Conservation (phyloP, 1,284 basidiomycete genomes). For the Apiotrichum porosum region DNA sequence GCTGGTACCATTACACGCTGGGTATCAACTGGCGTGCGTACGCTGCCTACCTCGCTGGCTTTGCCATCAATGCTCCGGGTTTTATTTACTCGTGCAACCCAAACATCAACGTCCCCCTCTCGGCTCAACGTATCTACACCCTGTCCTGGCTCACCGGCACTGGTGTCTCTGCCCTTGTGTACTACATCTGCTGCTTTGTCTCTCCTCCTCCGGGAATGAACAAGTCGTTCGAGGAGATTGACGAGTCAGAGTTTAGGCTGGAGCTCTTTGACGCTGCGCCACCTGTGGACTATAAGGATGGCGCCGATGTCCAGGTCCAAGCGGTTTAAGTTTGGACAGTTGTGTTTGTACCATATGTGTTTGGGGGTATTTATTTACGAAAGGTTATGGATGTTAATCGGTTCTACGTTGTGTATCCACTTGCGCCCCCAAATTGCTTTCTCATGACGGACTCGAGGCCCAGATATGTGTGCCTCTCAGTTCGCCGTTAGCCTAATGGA, state of each 20-base stretch:
- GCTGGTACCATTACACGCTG: conserved; percentile 71
- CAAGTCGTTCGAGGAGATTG: conserved; percentile 59
- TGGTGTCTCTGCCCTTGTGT: conserved; percentile 61
- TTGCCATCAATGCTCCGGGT: conserved; percentile 73
- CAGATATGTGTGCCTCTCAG: too few species aligned
- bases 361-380: too few species aligned
- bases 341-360: too few species aligned
- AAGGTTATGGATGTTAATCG: too few species aligned
- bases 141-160: conserved; percentile 72
- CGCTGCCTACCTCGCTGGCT: conserved; percentile 55
- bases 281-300: not conserved
- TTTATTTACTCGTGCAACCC: conserved; percentile 48
- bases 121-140: conserved; percentile 57
- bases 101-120: conserved; percentile 58
- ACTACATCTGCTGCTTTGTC: conserved; percentile 57
- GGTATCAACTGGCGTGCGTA: conserved; percentile 66
- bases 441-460: too few species aligned
- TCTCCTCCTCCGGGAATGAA: conserved; percentile 59
- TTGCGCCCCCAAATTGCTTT: too few species aligned
- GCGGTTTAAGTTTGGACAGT: not conserved
- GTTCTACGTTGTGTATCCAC: too few species aligned
- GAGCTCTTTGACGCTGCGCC: not conserved
- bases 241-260: conserved; percentile 39
- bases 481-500: too few species aligned
- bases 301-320: not conserved